Evolutionary conservation across 73 alveolate species (phyloP).

Genomic region (Tetrahymena borealis): DNA sequence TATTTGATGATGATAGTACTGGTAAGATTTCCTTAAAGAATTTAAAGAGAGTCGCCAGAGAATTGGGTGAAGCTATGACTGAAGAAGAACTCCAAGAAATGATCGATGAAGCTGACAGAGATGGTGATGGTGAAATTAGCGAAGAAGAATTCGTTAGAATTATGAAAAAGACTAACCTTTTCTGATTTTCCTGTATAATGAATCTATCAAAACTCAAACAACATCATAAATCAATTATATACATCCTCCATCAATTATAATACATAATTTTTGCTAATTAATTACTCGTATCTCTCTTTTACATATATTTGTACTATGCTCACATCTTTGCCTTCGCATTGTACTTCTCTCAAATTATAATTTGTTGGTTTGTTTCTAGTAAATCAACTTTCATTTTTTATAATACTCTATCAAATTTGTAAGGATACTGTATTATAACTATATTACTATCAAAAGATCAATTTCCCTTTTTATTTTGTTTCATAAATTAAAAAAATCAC

Average conservation of each 20-base stretch:
- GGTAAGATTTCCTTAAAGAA: conserved; percentile 84
- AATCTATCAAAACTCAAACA: background rate
- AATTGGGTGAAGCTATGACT: conserved; percentile 81
- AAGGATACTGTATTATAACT: background rate
- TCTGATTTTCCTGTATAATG: background rate
- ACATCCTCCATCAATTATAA: background rate
- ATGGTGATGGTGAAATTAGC: conserved; percentile 86
- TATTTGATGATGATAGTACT: conserved; percentile 85
- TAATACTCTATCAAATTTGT: background rate
- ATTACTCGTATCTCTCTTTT: background rate
- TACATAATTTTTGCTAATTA: background rate
- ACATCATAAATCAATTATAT: background rate
- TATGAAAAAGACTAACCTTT: background rate
- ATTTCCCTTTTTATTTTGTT: background rate
- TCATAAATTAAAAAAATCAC: background rate
- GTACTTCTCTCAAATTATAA: background rate
- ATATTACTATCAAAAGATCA: background rate
- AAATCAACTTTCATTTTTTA: background rate
- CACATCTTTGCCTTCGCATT: background rate
- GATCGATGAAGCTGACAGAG: conserved; percentile 88
- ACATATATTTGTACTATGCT: background rate
- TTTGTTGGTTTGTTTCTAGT: background rate
- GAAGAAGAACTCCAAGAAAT: conserved; percentile 87
- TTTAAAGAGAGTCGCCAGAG: conserved; percentile 81
- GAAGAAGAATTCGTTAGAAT: conserved; percentile 1